Evolutionary conservation across 78 protist species (phyloP), one percentile per base, ranked within the genome.

Genomic region (Emiliania huxleyi): DNA sequence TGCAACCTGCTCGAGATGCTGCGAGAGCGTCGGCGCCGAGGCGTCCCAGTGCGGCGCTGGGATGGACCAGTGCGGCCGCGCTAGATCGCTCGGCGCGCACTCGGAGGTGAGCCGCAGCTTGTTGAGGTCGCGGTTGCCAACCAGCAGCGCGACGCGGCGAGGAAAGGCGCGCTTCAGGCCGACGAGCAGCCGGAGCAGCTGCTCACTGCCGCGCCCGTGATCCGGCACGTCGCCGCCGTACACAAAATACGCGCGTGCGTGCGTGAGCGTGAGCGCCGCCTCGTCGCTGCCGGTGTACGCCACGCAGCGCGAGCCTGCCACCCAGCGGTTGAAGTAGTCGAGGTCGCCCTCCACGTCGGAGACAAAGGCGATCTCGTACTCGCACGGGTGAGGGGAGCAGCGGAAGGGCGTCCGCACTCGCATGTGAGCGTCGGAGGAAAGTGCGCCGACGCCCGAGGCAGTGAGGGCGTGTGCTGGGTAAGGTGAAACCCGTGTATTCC

Each of bases 61-160:
- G 42, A 71, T 71, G 44, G 21, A 15, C 43, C 40, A 4, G 81
- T 71, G 22, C 23, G 37, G 81, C 45, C 81, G 81, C 21, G 81
- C 75, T 4, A 69, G 75, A 26, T 49, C 77, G 35, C 33, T 18
- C 37, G 62, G 62, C 15, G 62, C 62, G 15, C 49, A 79, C 45
- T 87, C 79, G n/a, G 84, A 25, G 37, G 43, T 2, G 26, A 92
- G 1, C 11, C 91, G 73, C 43, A 92, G 81, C 91, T 92, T 92
- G 91, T 92, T 92, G 69, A 62, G 35, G 87, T 92, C 94, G 44
- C 94, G 91, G 91, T 92, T 92, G 87, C 94, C 94, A 26, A 42
- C 44, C 12, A 92, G 22, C 23, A 84, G 43, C 23, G 1, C 1
- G 25, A 92, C 94, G 43, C 84, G 91, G 38, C 38, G 29, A 40